Evolutionary conservation across 2,329 filamentous ascomycete genomes (phyloP), one percentile per base, ranked within the genome.

Genomic region (Penicillium frequentans): DNA sequence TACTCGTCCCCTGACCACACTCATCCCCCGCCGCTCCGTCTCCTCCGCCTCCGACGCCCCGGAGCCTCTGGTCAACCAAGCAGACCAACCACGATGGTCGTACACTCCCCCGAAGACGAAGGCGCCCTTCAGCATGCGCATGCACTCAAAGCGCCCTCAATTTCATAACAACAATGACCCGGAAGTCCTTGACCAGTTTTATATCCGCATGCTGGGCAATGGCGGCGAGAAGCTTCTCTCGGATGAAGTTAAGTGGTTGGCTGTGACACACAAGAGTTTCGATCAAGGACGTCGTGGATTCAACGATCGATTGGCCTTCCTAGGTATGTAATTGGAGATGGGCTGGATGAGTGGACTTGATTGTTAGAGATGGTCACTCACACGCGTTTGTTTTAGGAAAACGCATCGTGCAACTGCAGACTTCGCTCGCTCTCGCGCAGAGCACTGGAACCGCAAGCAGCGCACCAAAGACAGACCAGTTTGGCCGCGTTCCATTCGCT

Each of bases 211-310:
- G 65, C 78, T 98, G 54, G 93, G 93, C 6, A 81, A 80, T 47
- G 86, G 84, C 46, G 90, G 90, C 56, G 85, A 90, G 64, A 84
- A 83, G 66, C 74, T 95, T 73, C 81, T 99, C 56, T 87, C 89
- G 2, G 93, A 97, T 16, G 93, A 99, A 78, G 82, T 95, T 60
- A 98, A 97, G 79, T 99, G 95, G 95, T 80, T 98, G 69, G 93
- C 93, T 29, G 86, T 99, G 55, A 99, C 95, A 64, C 95, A 98
- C 76, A 98, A 98, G 84, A 97, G 92, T 77, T 98, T 96, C 71
- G 93, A 99, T 73, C 92, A 98, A 71, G 95, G 93, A 52, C 83
- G 91, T 70, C 88, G 93, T 81, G 93, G 93, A 1, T 96, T 93
- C 79, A 99, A 99, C 74, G 93, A 97, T 70, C 86, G 91, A 61